These are phyloP conservation scores for Vitis amurensis DNA, from an alignment of 164 flowering plant genomes.

Conservation along the genomic window DNA sequence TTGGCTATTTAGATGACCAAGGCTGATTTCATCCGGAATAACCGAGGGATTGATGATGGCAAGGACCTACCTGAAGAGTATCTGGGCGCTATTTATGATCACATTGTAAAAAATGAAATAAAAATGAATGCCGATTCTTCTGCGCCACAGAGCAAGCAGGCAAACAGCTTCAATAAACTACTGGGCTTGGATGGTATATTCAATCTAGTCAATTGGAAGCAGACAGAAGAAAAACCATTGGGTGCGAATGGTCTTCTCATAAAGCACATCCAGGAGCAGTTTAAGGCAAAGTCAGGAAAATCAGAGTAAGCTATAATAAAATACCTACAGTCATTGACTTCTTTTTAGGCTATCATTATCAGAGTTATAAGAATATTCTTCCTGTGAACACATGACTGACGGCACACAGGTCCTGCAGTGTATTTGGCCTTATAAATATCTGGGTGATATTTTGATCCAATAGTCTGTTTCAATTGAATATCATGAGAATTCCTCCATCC, in stretches of 20 bases:
- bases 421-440: too few relatives aligned
- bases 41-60: conserved; percentile 98
- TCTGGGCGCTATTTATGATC: conserved; percentile 85
- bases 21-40: conserved; percentile 94
- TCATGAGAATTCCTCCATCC: background rate
- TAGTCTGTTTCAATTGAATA: too few relatives aligned
- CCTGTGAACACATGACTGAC: too few relatives aligned
- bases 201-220: conserved; percentile 86
- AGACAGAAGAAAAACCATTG: conserved; percentile 86
- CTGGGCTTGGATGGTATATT: conserved; percentile 94
- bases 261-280: conserved; percentile 93
- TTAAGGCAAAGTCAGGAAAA: conserved; percentile 85
- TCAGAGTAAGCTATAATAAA: conserved; percentile 71
- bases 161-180: conserved; percentile 77
- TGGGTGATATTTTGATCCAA: too few relatives aligned
- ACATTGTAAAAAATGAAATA: conserved; percentile 93
- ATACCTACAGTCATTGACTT: background rate
- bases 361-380: background rate
- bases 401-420: too few relatives aligned
- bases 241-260: conserved; percentile 92
- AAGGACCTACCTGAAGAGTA: conserved; percentile 95
- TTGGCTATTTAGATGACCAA: conserved; percentile 75
- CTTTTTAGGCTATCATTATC: background rate
- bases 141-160: conserved; percentile 84
- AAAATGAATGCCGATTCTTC: conserved; percentile 87